Percentiles rank a stretch among this genome's conserved stretches.
Conservation (phyloP, 179 eudicot genomes). For the Pouteria campechiana region DNA sequence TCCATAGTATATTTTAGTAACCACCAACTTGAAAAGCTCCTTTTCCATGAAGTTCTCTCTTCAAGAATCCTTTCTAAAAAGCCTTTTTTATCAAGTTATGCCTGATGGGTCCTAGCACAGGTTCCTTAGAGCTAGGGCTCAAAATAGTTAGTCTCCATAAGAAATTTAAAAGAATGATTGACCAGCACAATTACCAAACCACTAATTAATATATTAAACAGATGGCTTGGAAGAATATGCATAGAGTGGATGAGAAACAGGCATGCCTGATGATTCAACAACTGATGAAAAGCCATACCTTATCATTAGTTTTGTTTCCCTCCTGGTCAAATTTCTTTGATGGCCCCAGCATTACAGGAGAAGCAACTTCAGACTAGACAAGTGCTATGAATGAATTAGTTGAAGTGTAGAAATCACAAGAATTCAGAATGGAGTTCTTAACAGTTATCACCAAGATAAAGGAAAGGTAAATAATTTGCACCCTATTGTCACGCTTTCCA, state of each 20-base stretch:
- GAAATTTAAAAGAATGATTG: neutral
- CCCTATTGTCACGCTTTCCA: slow-evolving; percentile 51
- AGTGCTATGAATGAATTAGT: neutral
- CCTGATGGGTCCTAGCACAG: no score
- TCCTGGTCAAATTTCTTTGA: slow-evolving; percentile 62
- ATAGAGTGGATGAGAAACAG: neutral
- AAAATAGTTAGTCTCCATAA: neutral
- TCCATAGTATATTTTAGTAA: no score
- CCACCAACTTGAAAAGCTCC: no score
- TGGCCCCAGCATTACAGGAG: slow-evolving; percentile 49
- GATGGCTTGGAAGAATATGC: neutral
- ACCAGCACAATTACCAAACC: neutral
- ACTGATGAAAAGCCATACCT: slow-evolving; percentile 27
- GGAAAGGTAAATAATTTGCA: slow-evolving; percentile 5
- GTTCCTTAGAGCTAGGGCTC: no score
- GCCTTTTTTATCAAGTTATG: no score
- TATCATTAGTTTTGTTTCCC: slow-evolving; percentile 50
- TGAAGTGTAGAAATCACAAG: slow-evolving; percentile 2
- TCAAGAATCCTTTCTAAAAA: no score
- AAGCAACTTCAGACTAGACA: slow-evolving; percentile 59
- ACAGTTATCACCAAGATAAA: neutral
- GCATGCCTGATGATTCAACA: neutral
- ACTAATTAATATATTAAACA: neutral
- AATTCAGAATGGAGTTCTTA: neutral
- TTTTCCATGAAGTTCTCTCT: no score